phyloP scores from a whole-genome alignment of 1,139 yeast genomes.

The Barnettozyma hawaiiensis region DNA sequence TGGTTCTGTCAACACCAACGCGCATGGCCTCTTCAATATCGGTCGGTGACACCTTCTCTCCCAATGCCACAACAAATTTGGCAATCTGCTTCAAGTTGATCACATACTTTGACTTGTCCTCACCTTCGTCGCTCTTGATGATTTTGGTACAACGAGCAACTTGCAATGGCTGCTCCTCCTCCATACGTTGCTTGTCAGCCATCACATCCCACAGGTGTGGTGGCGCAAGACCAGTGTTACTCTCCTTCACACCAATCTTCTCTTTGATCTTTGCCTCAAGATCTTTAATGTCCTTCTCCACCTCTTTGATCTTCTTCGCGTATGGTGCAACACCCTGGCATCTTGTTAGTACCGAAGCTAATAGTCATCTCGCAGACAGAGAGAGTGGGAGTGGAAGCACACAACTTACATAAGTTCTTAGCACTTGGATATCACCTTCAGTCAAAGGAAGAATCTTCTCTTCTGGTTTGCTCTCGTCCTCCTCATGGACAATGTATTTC shows the following conservation, averaged over 20 bases:
- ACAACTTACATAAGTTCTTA: constrained; percentile 65
- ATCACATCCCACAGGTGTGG: constrained; percentile 96
- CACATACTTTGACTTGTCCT: constrained; percentile 86
- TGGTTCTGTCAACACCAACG: constrained; percentile 96
- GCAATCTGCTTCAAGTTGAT: constrained; percentile 97
- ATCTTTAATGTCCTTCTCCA: constrained; percentile 79
- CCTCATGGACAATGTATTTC: constrained; percentile 81
- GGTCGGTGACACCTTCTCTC: constrained; percentile 95
- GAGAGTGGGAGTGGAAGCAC: neutral
- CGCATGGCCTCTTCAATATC: constrained; percentile 99
- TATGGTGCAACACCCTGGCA: constrained; percentile 88
- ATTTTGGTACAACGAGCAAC: constrained; percentile 98
- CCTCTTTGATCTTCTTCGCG: constrained; percentile 68
- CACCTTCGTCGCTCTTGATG: constrained; percentile 66
- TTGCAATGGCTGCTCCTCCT: constrained; percentile 92
- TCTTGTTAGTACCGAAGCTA: neutral
- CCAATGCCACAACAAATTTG: constrained; percentile 92
- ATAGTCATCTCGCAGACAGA: neutral
- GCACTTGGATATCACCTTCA: constrained; percentile 95
- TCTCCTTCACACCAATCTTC: constrained; percentile 87
- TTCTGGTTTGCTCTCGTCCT: constrained; percentile 47
- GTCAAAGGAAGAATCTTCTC: constrained; percentile 82
- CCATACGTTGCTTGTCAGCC: constrained; percentile 92
- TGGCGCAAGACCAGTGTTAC: constrained; percentile 93
- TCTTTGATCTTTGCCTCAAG: constrained; percentile 86